These are phyloP conservation scores for Leccinum fibrillosum DNA, from an alignment of 768 basidiomycete genomes.

Conservation along the genomic window DNA sequence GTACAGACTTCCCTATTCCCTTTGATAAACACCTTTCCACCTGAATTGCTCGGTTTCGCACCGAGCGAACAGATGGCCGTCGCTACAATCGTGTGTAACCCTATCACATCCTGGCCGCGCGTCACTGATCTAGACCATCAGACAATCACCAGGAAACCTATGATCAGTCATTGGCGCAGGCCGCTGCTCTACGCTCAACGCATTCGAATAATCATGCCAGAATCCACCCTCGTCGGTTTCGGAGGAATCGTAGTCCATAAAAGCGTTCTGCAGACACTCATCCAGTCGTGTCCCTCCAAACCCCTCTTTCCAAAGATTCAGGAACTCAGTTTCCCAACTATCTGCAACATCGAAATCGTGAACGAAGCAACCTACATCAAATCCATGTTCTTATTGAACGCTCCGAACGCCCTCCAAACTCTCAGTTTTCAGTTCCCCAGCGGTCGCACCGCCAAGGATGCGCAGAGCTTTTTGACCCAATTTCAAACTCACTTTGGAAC, in stretches of 20 bases:
- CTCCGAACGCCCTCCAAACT: conserved; percentile 2
- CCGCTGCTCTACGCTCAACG: conserved; percentile 19
- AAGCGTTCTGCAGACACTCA: conserved; percentile 14
- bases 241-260: conserved; percentile 15
- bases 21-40: conserved; percentile 16
- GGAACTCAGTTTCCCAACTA: conserved; percentile 13
- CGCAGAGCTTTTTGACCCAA: conserved; percentile 8
- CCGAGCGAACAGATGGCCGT: conserved; percentile 14
- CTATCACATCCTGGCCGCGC: too few relatives aligned
- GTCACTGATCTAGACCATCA: neutral
- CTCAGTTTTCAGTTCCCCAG: conserved; percentile 15
- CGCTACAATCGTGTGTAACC: conserved; percentile 14
- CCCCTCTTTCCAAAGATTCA: conserved; percentile 23
- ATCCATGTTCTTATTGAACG: conserved; percentile 10
- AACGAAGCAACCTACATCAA: conserved; percentile 11
- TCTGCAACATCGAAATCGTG: conserved; percentile 20
- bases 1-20: conserved; percentile 19
- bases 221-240: conserved; percentile 1
- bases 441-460: conserved; percentile 14
- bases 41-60: conserved; percentile 14
- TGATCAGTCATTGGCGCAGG: conserved; percentile 16
- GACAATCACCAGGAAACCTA: conserved; percentile 14
- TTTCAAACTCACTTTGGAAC: conserved; percentile 11
- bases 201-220: conserved; percentile 13
- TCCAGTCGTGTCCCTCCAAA: conserved; percentile 20